A percentile compares a stretch with the other conserved stretches of the same genome.
phyloP scores from a whole-genome alignment of 2,329 filamentous ascomycete genomes.

The Sporothrix luriei region DNA sequence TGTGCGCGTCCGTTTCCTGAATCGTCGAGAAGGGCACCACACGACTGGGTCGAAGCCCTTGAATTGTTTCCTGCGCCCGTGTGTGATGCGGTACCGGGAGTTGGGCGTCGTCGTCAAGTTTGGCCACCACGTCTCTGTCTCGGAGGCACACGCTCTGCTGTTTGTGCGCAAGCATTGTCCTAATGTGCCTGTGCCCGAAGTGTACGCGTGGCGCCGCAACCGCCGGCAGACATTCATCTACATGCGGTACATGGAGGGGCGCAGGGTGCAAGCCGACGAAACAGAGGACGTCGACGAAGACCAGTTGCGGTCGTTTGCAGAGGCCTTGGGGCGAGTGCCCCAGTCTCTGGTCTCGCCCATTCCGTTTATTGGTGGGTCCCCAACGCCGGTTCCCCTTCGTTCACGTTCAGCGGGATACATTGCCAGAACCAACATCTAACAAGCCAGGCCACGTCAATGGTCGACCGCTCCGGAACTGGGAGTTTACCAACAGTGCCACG shows the following conservation, averaged over 20 bases:
- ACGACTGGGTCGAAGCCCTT: background rate
- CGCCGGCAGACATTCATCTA: conserved; percentile 39
- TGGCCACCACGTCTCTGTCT: conserved; percentile 37
- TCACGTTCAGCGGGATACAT: no score
- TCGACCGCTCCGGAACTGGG: conserved; percentile 35
- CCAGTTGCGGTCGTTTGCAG: background rate
- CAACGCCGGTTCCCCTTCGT: no score
- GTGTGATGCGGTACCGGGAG: background rate
- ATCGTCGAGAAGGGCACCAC: background rate
- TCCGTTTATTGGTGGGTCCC: conserved; percentile 22
- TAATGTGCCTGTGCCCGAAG: conserved; percentile 35
- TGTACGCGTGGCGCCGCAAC: conserved; percentile 37
- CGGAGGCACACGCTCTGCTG: conserved; percentile 38
- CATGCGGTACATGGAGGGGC: conserved; percentile 38
- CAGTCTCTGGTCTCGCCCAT: conserved; percentile 24
- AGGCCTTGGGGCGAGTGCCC: background rate
- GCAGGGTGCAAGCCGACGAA: conserved; percentile 31
- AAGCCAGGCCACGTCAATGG: conserved; percentile 29
- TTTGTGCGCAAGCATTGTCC: conserved; percentile 30
- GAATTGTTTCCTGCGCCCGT: conserved; percentile 4
- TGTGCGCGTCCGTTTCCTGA: background rate
- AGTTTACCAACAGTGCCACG: conserved; percentile 34
- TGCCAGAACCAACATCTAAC: no score
- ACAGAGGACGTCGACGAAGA: background rate
- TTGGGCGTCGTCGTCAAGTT: conserved; percentile 43